Evolutionary conservation across 2,329 filamentous ascomycete species (phyloP), one percentile per base, ranked within the genome.

Genomic region (Hirsutella minnesotensis): DNA sequence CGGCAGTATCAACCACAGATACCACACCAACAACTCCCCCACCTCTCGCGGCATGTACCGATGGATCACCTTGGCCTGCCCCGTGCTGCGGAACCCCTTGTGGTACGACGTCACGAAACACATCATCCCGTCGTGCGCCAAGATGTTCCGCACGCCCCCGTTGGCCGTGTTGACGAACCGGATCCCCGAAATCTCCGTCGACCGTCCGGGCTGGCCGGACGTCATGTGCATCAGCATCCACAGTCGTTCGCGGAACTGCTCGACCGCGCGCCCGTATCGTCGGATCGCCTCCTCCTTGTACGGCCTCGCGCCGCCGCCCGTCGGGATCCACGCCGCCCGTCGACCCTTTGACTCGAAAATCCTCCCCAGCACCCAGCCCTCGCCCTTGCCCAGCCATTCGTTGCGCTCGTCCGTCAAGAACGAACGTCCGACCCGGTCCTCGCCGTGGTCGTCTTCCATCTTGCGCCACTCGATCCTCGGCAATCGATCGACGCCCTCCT

Each of bases 101-200:
- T 51, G 38, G 31, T 56, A 56, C 33, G 39, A 42, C 18, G 48
- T 49, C 13, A 56, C 47, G 33, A 54, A 55, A 38, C 37, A 38
- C 31, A 47, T 40, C 22, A 40, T 35, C 18, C 40, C 13, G 8
- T 49, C 24, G 38, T 46, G 29, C 9, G 33, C 38, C 31, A 49
- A 45, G 2, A 49, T 45, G 24, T 50, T 50, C 1, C 35, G 22
- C 9, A 45, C 22, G 5, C 48, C 41, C 2, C 39, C 44, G 38
- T 50, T 50, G 13, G n/a, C 33, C 22, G 39, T 48, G 37, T 50
- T 50, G 9, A 18, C 16, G 15, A 36, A 38, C 29, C 39, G 30
- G 7, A 50, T 24, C 3, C 36, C 31, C 9, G 35, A 39, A 10
- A 50, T 40, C 39, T 50, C 40, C 3, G 35, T 40, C 12, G 38